These are phyloP conservation scores for Cladophialophora bantiana DNA, from an alignment of 2,329 filamentous ascomycete species.

Conservation along the genomic window DNA sequence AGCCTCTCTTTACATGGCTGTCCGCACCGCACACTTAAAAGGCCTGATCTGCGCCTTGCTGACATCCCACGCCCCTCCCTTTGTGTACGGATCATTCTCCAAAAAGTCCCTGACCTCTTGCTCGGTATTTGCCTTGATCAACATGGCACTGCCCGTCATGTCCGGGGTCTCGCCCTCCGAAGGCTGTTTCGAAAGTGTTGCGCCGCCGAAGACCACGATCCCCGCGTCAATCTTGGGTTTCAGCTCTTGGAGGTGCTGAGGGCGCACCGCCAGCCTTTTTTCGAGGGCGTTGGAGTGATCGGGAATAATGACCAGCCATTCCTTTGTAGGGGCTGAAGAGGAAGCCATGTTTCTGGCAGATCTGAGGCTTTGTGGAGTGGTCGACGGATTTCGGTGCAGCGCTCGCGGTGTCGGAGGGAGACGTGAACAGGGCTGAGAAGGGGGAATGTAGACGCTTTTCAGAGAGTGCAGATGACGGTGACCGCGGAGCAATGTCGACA, in stretches of 20 bases:
- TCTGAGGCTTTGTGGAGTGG: not conserved
- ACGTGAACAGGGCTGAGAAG: not conserved
- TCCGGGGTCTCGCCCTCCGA: slow-evolving; percentile 66
- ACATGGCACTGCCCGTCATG: slow-evolving; percentile 77
- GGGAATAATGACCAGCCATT: slow-evolving; percentile 74
- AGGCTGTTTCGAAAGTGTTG: slow-evolving; percentile 70
- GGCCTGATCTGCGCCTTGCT: slow-evolving; percentile 61
- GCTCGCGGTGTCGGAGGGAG: not conserved
- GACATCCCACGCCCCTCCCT: slow-evolving; percentile 79
- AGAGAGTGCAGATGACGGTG: not conserved
- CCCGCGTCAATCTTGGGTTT: slow-evolving; percentile 35
- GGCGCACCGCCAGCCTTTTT: slow-evolving; percentile 52
- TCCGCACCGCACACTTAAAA: slow-evolving; percentile 40
- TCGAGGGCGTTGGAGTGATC: slow-evolving; percentile 67
- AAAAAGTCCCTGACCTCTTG: slow-evolving; percentile 74
- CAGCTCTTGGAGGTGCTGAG: slow-evolving; percentile 34
- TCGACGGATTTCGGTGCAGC: not conserved
- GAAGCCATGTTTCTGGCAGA: slow-evolving; percentile 29
- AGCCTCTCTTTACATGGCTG: slow-evolving; percentile 29
- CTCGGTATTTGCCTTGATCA: slow-evolving; percentile 69
- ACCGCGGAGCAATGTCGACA: not conserved
- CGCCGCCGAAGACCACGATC: slow-evolving; percentile 58
- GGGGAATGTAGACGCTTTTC: not conserved
- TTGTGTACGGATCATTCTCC: slow-evolving; percentile 75
- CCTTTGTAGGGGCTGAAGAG: slow-evolving; percentile 47